Evolutionary conservation across 1,139 yeast species (phyloP).

Genomic region (Geotrichum siamense): DNA sequence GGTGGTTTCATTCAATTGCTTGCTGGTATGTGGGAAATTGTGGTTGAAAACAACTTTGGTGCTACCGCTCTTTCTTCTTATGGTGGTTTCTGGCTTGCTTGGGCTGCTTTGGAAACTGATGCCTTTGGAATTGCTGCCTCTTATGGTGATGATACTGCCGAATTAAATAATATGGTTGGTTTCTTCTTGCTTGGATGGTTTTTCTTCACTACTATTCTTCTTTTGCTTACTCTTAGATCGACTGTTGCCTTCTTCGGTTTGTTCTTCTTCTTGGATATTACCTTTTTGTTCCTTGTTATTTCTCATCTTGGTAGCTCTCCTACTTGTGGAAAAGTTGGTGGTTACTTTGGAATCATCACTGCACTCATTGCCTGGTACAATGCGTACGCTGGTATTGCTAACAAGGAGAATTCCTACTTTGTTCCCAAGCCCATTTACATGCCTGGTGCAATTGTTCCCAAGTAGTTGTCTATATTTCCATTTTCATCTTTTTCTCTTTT

Average conservation of each 20-base stretch:
- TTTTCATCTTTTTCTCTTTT: no score
- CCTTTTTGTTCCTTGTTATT: slow-evolving; percentile 61
- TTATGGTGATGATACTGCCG: slow-evolving; percentile 39
- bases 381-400: slow-evolving; percentile 77
- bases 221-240: slow-evolving; percentile 67
- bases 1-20: slow-evolving; percentile 71
- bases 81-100: slow-evolving; percentile 84
- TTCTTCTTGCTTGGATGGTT: slow-evolving; percentile 71
- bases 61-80: slow-evolving; percentile 72
- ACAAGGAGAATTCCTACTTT: slow-evolving; percentile 55
- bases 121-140: slow-evolving; percentile 67
- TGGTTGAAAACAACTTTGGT: slow-evolving; percentile 74
- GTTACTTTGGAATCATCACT: slow-evolving; percentile 66
- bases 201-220: slow-evolving; percentile 62
- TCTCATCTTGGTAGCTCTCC: slow-evolving; percentile 42
- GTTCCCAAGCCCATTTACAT: slow-evolving; percentile 43
- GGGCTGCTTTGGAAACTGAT: slow-evolving; percentile 60
- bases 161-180: slow-evolving; percentile 57
- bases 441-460: slow-evolving; percentile 29
- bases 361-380: slow-evolving; percentile 79
- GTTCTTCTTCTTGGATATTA: slow-evolving; percentile 55
- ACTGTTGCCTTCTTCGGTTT: slow-evolving; percentile 68
- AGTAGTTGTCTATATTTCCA: background rate
- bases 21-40: slow-evolving; percentile 73
- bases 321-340: slow-evolving; percentile 55